phyloP scores from a whole-genome alignment of 129 eudicot genomes.

The Flaveria bidentis region DNA sequence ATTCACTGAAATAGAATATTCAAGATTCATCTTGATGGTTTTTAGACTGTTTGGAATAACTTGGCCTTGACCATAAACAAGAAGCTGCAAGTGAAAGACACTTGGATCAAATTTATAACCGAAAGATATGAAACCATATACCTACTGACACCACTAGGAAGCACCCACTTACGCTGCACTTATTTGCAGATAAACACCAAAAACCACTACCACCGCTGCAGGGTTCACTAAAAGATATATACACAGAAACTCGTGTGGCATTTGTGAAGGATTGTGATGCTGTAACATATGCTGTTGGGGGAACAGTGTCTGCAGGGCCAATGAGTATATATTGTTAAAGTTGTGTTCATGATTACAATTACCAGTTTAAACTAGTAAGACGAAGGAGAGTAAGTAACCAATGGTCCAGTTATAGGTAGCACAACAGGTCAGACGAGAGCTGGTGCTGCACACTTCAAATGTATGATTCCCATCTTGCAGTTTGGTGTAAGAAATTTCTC shows the following conservation, averaged over 20 bases:
- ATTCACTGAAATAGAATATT: slow-evolving; percentile 55
- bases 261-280: slow-evolving; percentile 64
- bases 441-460: slow-evolving; percentile 66
- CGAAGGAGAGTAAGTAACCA: slow-evolving; percentile 53
- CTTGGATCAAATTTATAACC: slow-evolving; percentile 18
- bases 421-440: slow-evolving; percentile 54
- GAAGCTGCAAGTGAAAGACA: slow-evolving; percentile 55
- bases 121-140: slow-evolving; percentile 10
- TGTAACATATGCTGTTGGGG: slow-evolving; percentile 76
- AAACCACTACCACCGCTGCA: slow-evolving; percentile 81
- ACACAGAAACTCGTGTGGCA: slow-evolving; percentile 54
- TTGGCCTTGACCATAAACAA: slow-evolving; percentile 81
- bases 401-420: slow-evolving; percentile 78
- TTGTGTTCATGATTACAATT: slow-evolving; percentile 3
- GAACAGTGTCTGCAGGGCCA: slow-evolving; percentile 67
- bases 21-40: slow-evolving; percentile 56
- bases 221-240: slow-evolving; percentile 74
- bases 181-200: slow-evolving; percentile 59
- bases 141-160: slow-evolving; percentile 1
- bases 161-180: slow-evolving; percentile 91
- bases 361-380: slow-evolving; percentile 8
- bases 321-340: not conserved
- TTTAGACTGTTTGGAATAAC: slow-evolving; percentile 67
- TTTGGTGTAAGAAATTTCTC: slow-evolving; percentile 49
- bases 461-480: slow-evolving; percentile 77